Percentiles rank a stretch among this genome's conserved stretches.
These are phyloP conservation scores for Corylus heterophylla DNA, from an alignment of 306 rosid species.

Conservation along the genomic window DNA sequence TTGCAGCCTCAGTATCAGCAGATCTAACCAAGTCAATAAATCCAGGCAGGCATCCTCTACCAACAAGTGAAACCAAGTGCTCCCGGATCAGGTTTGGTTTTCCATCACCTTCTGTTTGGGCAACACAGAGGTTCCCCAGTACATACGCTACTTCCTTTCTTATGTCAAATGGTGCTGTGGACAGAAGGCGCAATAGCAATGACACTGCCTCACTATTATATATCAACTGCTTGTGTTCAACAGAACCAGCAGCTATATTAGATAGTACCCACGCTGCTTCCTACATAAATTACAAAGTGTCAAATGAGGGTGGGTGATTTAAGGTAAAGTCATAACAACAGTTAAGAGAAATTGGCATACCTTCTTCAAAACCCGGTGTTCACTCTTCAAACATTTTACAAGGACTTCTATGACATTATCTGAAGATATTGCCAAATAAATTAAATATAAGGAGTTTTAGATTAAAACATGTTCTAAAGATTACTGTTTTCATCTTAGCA, in stretches of 20 bases:
- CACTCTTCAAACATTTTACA: slow-evolving; percentile 76
- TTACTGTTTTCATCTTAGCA: slow-evolving; percentile 14
- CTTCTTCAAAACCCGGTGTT: slow-evolving; percentile 91
- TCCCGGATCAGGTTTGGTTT: slow-evolving; percentile 66
- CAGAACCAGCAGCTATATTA: slow-evolving; percentile 82
- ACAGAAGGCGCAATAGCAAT: slow-evolving; percentile 64
- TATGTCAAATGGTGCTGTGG: slow-evolving; percentile 80
- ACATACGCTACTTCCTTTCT: slow-evolving; percentile 93
- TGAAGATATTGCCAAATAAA: slow-evolving; percentile 42
- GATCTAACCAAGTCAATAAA: slow-evolving; percentile 83
- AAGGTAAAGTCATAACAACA: slow-evolving; percentile 17
- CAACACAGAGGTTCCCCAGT: slow-evolving; percentile 87
- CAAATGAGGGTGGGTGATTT: slow-evolving; percentile 17
- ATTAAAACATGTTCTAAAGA: slow-evolving; percentile 9
- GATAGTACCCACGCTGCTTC: slow-evolving; percentile 97
- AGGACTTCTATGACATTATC: slow-evolving; percentile 64
- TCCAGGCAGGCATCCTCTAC: slow-evolving; percentile 78
- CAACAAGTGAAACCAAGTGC: slow-evolving; percentile 77
- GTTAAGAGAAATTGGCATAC: slow-evolving; percentile 35
- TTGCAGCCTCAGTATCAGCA: slow-evolving; percentile 87
- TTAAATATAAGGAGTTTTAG: slow-evolving; percentile 3
- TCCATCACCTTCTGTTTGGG: slow-evolving; percentile 58
- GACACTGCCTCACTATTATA: slow-evolving; percentile 66
- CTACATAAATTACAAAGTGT: slow-evolving; percentile 40
- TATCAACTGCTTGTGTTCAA: slow-evolving; percentile 81